Evolutionary conservation across 805 yeast species (phyloP).

Genomic region (Starmera dryadoides): DNA sequence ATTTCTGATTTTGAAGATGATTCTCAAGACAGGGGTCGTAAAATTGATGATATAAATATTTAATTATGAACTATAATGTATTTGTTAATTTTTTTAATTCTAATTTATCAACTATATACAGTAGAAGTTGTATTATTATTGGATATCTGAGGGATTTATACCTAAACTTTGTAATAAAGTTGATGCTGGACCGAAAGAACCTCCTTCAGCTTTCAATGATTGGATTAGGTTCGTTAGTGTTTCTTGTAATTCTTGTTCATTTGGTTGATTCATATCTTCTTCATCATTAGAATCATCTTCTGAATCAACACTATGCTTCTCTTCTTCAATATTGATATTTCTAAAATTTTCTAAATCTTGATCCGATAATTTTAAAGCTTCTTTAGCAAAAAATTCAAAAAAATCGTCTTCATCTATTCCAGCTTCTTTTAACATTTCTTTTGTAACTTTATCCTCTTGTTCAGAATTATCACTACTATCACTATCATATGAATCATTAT

Average conservation of each 20-base stretch:
- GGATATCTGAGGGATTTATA: conserved; percentile 4
- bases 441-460: conserved; percentile 18
- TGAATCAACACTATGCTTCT: conserved; percentile 9
- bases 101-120: no score
- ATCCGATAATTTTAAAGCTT: conserved; percentile 42
- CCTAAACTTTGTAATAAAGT: conserved; percentile 25
- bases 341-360: conserved; percentile 36
- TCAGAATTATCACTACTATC: conserved; percentile 9
- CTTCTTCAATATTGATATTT: conserved; percentile 10
- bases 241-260: conserved; percentile 4
- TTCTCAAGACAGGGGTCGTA: conserved; percentile 6
- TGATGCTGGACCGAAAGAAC: conserved; percentile 28
- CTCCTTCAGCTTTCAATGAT: conserved; percentile 20
- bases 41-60: no score
- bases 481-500: conserved; percentile 2
- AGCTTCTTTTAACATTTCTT: conserved; percentile 23
- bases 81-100: background rate
- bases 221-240: conserved; percentile 20
- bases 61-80: background rate
- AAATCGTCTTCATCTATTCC: conserved; percentile 58
- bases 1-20: conserved; percentile 18
- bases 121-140: no score
- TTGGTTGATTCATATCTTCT: conserved; percentile 11
- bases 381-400: conserved; percentile 52
- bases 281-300: conserved; percentile 12